Conservation (phyloP, 176 grass and related monocot genomes). For the Guadua angustifolia region DNA sequence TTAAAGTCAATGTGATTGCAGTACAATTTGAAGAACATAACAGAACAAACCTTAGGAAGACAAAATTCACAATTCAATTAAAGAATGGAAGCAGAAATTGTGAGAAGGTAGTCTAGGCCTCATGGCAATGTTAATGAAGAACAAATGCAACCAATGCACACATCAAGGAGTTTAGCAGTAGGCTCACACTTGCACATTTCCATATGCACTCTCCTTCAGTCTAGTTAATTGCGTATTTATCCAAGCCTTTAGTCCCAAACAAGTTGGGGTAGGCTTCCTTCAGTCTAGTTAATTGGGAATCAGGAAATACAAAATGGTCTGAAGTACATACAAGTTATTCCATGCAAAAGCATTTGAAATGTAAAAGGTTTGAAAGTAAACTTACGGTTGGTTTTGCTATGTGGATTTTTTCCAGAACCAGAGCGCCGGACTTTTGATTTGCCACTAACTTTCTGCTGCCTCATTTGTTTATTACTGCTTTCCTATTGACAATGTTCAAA, state of each 20-base stretch:
- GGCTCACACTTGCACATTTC: neutral
- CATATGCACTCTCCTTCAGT: neutral
- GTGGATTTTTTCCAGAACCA: slow-evolving; percentile 34
- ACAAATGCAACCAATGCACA: neutral
- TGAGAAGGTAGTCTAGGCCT: neutral
- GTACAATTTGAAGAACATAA: neutral
- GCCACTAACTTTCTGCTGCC: slow-evolving; percentile 42
- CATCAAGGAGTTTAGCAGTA: neutral
- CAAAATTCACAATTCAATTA: neutral
- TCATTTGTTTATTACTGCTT: slow-evolving; percentile 39
- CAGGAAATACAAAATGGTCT: neutral
- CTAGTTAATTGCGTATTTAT: too few relatives aligned
- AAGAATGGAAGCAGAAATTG: neutral
- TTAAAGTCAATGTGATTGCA: neutral
- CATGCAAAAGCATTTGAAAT: neutral
- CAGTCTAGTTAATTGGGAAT: neutral
- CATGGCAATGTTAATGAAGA: neutral
- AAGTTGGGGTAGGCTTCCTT: neutral
- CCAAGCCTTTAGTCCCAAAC: too few relatives aligned
- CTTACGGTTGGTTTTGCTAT: slow-evolving; percentile 53
- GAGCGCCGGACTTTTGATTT: slow-evolving; percentile 30
- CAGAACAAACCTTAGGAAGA: neutral
- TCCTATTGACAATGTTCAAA: slow-evolving; percentile 40
- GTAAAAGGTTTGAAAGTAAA: neutral
- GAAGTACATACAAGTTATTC: neutral